Evolutionary conservation across 371 early-diverging fungal genomes (phyloP).

Genomic region (Syncephalis plumigaleata): DNA sequence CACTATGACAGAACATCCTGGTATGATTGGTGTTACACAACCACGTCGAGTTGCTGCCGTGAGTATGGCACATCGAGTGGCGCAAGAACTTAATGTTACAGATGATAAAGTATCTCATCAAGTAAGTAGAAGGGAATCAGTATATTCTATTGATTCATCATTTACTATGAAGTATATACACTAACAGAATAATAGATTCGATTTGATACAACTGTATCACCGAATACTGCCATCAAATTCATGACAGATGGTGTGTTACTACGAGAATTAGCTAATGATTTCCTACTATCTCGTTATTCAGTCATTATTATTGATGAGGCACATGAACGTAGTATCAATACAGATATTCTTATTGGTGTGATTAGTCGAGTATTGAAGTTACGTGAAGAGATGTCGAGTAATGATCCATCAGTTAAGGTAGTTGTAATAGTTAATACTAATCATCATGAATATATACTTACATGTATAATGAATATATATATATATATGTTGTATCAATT

Average conservation of each 20-base stretch:
- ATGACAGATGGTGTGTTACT: slow-evolving; percentile 99
- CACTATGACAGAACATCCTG: slow-evolving; percentile 33
- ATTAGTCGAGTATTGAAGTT: slow-evolving; percentile 62
- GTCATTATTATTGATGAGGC: slow-evolving; percentile 98
- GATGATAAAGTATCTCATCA: too few relatives aligned
- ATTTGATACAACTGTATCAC: slow-evolving; percentile 68
- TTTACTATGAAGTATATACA: too few relatives aligned
- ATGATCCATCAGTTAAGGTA: too few relatives aligned
- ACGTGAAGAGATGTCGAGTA: slow-evolving; percentile 19
- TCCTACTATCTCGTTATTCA: slow-evolving; percentile 80
- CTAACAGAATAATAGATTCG: slow-evolving; percentile 15
- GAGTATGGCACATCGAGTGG: too few relatives aligned
- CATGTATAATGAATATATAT: background rate
- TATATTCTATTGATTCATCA: too few relatives aligned
- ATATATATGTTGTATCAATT: too few relatives aligned
- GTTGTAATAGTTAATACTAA: too few relatives aligned
- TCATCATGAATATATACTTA: too few relatives aligned
- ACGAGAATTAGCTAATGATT: slow-evolving; percentile 78
- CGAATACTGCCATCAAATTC: slow-evolving; percentile 81
- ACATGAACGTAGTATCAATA: slow-evolving; percentile 96
- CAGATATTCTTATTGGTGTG: slow-evolving; percentile 94
- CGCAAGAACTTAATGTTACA: too few relatives aligned
- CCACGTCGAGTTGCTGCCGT: too few relatives aligned
- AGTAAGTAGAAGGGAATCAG: too few relatives aligned
- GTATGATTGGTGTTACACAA: slow-evolving; percentile 19